Conservation (phyloP, 2,329 filamentous ascomycete species). For the Fusarium burgessii region DNA sequence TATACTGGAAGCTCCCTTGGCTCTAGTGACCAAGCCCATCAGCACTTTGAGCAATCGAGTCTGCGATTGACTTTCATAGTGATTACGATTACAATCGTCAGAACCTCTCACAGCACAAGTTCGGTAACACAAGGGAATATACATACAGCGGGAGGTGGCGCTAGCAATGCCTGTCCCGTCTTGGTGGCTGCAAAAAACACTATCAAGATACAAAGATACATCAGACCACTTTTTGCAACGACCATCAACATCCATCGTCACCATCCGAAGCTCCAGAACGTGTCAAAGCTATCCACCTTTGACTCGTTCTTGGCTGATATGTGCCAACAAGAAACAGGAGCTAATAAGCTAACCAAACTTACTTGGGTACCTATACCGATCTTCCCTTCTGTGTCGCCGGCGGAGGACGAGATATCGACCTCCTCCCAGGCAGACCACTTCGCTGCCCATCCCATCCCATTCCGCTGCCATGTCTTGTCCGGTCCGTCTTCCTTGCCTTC, state of each 20-base stretch:
- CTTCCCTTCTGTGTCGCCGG: slow-evolving; percentile 4
- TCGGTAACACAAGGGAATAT: background rate
- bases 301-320: slow-evolving; percentile 21
- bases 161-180: slow-evolving; percentile 17
- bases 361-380: slow-evolving; percentile 8
- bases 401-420: slow-evolving; percentile 13
- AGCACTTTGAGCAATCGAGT: background rate
- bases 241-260: slow-evolving; percentile 15
- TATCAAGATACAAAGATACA: slow-evolving; percentile 26
- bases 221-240: slow-evolving; percentile 29
- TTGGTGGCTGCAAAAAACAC: slow-evolving; percentile 19
- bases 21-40: background rate
- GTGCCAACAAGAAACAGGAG: slow-evolving; percentile 15
- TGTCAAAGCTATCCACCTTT: slow-evolving; percentile 24
- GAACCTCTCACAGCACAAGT: background rate
- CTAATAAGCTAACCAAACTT: slow-evolving; percentile 10
- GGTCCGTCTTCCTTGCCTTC: slow-evolving; percentile 38
- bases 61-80: slow-evolving; percentile 18
- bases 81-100: background rate
- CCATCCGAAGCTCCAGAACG: slow-evolving; percentile 21
- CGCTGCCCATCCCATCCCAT: slow-evolving; percentile 23
- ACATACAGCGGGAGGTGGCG: slow-evolving; percentile 20
- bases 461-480: slow-evolving; percentile 13
- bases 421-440: slow-evolving; percentile 34
- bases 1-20: background rate